These are phyloP conservation scores for Debaryomycetaceae sp. DNA, from an alignment of 1,139 yeast genomes.

Conservation along the genomic window DNA sequence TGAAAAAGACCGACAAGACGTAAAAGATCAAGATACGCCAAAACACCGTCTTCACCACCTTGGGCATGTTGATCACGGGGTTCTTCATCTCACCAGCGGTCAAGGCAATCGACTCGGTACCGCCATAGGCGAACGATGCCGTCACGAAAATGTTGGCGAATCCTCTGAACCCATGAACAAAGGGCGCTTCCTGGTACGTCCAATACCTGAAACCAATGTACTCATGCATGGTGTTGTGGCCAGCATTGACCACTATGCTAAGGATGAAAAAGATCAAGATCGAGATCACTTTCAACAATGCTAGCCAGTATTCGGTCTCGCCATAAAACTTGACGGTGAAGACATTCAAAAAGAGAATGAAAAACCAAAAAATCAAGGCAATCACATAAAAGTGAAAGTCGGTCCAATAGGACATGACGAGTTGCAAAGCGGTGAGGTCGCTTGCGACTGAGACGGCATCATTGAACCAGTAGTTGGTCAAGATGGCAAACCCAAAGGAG, in stretches of 20 bases:
- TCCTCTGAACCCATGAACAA: conserved; percentile 38
- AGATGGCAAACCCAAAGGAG: conserved; percentile 58
- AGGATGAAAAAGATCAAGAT: conserved; percentile 38
- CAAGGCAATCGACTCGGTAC: conserved; percentile 59
- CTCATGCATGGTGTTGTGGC: conserved; percentile 26
- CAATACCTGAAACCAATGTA: conserved; percentile 39
- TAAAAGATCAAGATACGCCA: conserved; percentile 43
- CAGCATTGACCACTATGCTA: conserved; percentile 35
- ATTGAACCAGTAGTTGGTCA: conserved; percentile 62
- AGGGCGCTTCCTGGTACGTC: conserved; percentile 38
- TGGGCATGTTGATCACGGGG: conserved; percentile 55
- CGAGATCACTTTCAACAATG: conserved; percentile 35
- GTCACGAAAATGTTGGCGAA: conserved; percentile 41
- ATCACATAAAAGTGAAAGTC: conserved; percentile 55
- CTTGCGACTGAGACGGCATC: conserved; percentile 61
- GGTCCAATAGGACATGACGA: conserved; percentile 61
- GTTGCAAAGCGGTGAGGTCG: conserved; percentile 57
- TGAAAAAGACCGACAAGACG: conserved; percentile 38
- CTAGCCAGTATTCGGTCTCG: conserved; percentile 39
- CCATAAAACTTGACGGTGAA: conserved; percentile 49
- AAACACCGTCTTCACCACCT: conserved; percentile 55
- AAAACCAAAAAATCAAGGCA: conserved; percentile 55
- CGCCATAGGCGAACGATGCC: conserved; percentile 67
- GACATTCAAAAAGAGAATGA: conserved; percentile 48
- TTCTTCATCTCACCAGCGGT: conserved; percentile 65